Conservation (phyloP, 2,329 filamentous ascomycete genomes). For the Scolecobasidium constrictum region DNA sequence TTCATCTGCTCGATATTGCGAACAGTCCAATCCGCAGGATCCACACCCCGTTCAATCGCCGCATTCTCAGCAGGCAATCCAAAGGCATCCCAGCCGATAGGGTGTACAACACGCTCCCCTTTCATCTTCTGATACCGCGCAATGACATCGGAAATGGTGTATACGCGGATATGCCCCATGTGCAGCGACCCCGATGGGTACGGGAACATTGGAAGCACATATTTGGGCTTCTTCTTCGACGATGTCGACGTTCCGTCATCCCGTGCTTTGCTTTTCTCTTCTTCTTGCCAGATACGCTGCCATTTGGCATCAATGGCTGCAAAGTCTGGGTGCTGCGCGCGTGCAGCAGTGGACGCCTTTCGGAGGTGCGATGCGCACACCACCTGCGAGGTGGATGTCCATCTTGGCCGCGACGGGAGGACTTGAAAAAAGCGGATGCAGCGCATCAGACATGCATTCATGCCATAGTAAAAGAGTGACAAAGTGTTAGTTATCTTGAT, state of each 20-base stretch:
- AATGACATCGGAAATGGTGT: slow-evolving; percentile 81
- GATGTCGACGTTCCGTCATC: no score
- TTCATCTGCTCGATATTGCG: slow-evolving; percentile 80
- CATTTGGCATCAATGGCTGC: slow-evolving; percentile 42
- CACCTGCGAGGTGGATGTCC: neutral
- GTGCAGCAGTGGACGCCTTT: neutral
- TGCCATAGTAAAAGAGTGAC: neutral
- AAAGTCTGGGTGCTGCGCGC: slow-evolving; percentile 26
- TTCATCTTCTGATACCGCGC: slow-evolving; percentile 56
- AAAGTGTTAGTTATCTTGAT: no score
- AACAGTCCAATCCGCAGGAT: slow-evolving; percentile 69
- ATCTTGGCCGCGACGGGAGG: neutral
- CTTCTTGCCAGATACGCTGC: slow-evolving; percentile 36
- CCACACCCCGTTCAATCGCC: slow-evolving; percentile 69
- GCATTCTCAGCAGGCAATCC: slow-evolving; percentile 86
- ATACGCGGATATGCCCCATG: slow-evolving; percentile 78
- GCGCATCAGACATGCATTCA: neutral
- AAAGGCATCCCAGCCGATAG: slow-evolving; percentile 95
- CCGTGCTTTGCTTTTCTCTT: slow-evolving; percentile 8
- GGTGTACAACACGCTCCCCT: slow-evolving; percentile 65
- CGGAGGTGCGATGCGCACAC: neutral
- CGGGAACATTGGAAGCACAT: slow-evolving; percentile 85
- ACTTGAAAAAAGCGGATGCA: neutral
- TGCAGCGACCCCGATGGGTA: slow-evolving; percentile 83
- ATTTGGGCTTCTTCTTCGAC: slow-evolving; percentile 38